Evolutionary conservation across 148 eudicot species (phyloP).

Genomic region (Euryodendron excelsum): DNA sequence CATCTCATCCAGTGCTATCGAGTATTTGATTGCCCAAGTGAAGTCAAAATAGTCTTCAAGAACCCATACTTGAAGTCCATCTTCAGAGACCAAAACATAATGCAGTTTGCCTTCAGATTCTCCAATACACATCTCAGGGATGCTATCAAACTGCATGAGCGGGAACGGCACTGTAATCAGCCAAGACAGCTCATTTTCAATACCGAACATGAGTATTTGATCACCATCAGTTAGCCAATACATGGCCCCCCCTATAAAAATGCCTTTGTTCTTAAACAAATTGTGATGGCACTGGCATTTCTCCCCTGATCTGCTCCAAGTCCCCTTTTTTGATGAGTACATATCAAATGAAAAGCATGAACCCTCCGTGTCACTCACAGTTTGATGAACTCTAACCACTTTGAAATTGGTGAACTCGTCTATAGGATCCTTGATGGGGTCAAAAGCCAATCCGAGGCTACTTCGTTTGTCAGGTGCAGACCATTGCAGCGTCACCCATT

Average conservation of each 20-base stretch:
- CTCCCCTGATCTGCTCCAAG: constrained; percentile 32
- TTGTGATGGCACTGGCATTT: constrained; percentile 23
- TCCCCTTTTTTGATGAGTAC: constrained; percentile 31
- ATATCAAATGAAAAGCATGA: constrained; percentile 18
- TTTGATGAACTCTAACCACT: constrained; percentile 25
- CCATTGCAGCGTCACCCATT: constrained; percentile 30
- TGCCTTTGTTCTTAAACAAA: constrained; percentile 30
- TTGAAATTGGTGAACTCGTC: constrained; percentile 29
- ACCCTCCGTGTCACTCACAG: constrained; percentile 17
- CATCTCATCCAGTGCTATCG: constrained; percentile 24
- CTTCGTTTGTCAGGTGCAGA: constrained; percentile 8
- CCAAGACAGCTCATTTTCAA: constrained; percentile 30
- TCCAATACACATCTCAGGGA: constrained; percentile 39
- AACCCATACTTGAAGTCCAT: constrained; percentile 41
- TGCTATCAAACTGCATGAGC: not conserved
- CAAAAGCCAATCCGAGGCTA: constrained; percentile 39
- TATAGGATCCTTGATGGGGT: constrained; percentile 25
- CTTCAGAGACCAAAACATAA: constrained; percentile 32
- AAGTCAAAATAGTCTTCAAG: constrained; percentile 34
- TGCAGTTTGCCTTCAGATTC: constrained; percentile 33
- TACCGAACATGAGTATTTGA: constrained; percentile 37
- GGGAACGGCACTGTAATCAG: constrained; percentile 32
- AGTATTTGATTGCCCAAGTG: constrained; percentile 26
- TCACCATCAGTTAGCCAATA: constrained; percentile 45
- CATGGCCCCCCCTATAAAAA: constrained; percentile 21